Evolutionary conservation across 1,139 yeast genomes (phyloP).

Genomic region (Blastobotrys ciferrii): DNA sequence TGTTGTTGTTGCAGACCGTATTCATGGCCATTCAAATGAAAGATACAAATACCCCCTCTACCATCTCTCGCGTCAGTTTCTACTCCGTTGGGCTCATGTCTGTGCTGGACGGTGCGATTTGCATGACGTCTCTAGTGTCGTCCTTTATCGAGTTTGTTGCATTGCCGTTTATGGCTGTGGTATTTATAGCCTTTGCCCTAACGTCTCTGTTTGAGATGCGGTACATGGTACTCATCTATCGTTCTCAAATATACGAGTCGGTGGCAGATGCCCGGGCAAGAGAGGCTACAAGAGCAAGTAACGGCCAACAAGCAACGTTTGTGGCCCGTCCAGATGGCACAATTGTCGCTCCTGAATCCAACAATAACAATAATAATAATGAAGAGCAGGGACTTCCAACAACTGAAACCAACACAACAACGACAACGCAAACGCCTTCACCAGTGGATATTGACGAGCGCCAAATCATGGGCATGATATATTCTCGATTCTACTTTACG

Average conservation of each 20-base stretch:
- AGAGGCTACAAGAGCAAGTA: constrained; percentile 18
- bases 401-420: constrained; percentile 19
- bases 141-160: constrained; percentile 58
- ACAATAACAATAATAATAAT: not conserved
- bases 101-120: constrained; percentile 64
- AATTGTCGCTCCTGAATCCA: constrained; percentile 13
- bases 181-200: constrained; percentile 66
- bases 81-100: constrained; percentile 57
- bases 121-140: constrained; percentile 58
- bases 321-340: constrained; percentile 29
- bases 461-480: constrained; percentile 56
- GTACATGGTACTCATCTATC: constrained; percentile 65
- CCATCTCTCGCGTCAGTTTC: constrained; percentile 65
- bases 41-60: constrained; percentile 73
- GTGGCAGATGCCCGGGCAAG: constrained; percentile 51
- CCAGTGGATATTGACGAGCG: constrained; percentile 49
- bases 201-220: constrained; percentile 77
- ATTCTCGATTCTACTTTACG: constrained; percentile 60
- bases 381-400: constrained; percentile 11
- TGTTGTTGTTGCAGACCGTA: constrained; percentile 50
- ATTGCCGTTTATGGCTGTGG: constrained; percentile 64
- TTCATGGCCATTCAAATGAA: constrained; percentile 65
- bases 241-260: constrained; percentile 73
- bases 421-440: constrained; percentile 2
- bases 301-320: constrained; percentile 20